Percentiles rank a stretch among this genome's conserved stretches.
Conservation (phyloP, 805 yeast genomes). For the Myxozyma udenii region DNA sequence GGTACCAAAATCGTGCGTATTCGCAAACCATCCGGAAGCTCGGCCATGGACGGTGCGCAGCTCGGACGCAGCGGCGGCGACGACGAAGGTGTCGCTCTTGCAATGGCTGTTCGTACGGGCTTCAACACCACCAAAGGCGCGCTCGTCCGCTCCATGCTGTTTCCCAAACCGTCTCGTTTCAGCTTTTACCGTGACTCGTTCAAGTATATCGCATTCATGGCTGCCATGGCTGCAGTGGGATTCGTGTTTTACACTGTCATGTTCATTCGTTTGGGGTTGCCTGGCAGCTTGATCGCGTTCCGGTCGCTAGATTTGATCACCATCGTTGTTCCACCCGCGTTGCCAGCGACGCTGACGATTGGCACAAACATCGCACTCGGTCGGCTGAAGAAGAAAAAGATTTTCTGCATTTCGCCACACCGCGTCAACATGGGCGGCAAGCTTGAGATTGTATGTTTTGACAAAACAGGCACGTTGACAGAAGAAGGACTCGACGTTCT, state of each 20-base stretch:
- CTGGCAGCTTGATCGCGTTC: conserved; percentile 64
- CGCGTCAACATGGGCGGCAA: conserved; percentile 96
- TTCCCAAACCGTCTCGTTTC: conserved; percentile 91
- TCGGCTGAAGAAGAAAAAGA: conserved; percentile 62
- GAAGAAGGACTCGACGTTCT: conserved; percentile 93
- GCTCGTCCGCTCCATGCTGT: conserved; percentile 87
- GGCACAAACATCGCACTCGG: conserved; percentile 91
- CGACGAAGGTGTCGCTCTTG: conserved; percentile 70
- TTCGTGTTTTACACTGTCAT: conserved; percentile 79
- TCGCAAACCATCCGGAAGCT: conserved; percentile 48
- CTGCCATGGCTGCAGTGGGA: conserved; percentile 77
- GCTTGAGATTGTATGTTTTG: conserved; percentile 84
- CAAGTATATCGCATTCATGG: conserved; percentile 93
- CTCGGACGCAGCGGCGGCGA: not conserved
- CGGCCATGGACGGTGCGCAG: not conserved
- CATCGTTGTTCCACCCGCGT: conserved; percentile 96
- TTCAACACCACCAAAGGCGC: conserved; percentile 96
- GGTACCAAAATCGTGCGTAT: conserved; percentile 89
- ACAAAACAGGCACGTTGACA: conserved; percentile 95
- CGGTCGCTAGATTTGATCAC: conserved; percentile 93
- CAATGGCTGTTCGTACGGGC: conserved; percentile 84
- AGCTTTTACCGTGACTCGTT: conserved; percentile 93
- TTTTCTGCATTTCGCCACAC: conserved; percentile 91
- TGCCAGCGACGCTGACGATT: conserved; percentile 94
- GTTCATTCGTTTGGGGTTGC: conserved; percentile 73